Evolutionary conservation across 2,329 filamentous ascomycete species (phyloP), one percentile per base, ranked within the genome.

Genomic region (Xylariaceae sp.): DNA sequence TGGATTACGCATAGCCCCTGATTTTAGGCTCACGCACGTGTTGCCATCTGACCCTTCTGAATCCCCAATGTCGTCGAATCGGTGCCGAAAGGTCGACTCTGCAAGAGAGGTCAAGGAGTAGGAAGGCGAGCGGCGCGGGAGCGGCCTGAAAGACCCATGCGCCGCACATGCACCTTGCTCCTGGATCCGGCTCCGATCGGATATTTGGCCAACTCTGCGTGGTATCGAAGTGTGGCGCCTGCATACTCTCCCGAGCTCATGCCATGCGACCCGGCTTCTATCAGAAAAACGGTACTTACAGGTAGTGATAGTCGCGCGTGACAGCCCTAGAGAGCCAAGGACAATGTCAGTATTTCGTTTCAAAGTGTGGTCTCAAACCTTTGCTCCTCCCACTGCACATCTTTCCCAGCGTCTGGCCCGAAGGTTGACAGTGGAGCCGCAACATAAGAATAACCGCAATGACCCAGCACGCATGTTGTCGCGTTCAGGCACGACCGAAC

Each of bases 191-290:
- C 53, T 56, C 54, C 49, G 55, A 58, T 61, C 57, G 57, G 49
- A 53, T 58, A 42, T 48, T 33, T 56, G 48, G 58, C 56, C 52
- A 56, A 48, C 52, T 56, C 50, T 55, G 52, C 56, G 57, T 56
- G 56, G 60, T 60, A 56, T 56, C 57, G 56, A 53, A 55, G 48
- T 57, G 61, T 65, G 62, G 62, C 62, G 62, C 47, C 60, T 65
- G 62, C 62, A 65, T 57, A 58, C 57, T 54, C 49, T 61, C 59
- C 62, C 60, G 60, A 57, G 47, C 51, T 57, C 48, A 59, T 56
- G 44, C 42, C 44, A 59, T 57, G 53, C 58, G 56, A 56, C 57
- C 57, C 55, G 54, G 41, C 56, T 47, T 55, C 58, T 62, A 57
- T 64, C 62, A 60, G 61, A 64, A 63, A 57, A 48, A 55, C 54